Evolutionary conservation across 2,329 filamentous ascomycete species (phyloP).

Genomic region (Lasiodiplodia sp.): DNA sequence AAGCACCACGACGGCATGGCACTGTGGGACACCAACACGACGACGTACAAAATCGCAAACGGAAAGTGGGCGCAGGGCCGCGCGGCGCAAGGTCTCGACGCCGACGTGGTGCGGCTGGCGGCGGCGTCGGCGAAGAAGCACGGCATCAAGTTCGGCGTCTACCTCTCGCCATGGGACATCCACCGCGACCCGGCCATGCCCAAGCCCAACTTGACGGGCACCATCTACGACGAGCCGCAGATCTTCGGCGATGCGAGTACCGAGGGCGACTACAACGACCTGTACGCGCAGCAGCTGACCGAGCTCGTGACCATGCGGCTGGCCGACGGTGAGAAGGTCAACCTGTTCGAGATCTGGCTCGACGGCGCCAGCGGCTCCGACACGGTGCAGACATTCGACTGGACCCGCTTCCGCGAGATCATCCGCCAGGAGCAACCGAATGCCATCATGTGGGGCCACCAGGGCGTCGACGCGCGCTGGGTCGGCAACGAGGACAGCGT

Average conservation of each 20-base stretch:
- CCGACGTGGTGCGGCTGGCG: constrained; percentile 44
- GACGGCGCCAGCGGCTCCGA: constrained; percentile 34
- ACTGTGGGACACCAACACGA: constrained; percentile 46
- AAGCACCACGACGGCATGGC: constrained; percentile 50
- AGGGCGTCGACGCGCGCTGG: constrained; percentile 35
- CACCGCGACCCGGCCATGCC: constrained; percentile 48
- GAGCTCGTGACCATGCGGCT: constrained; percentile 31
- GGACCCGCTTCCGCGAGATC: constrained; percentile 32
- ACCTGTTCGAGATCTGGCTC: constrained; percentile 34
- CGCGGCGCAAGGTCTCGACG: constrained; percentile 36
- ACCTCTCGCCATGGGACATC: constrained; percentile 49
- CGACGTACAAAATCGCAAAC: constrained; percentile 45
- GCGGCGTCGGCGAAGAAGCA: constrained; percentile 43
- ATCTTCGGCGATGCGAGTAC: constrained; percentile 42
- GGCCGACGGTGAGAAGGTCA: constrained; percentile 19
- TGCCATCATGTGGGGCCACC: constrained; percentile 35
- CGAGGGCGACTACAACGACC: constrained; percentile 44
- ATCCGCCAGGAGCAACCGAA: constrained; percentile 33
- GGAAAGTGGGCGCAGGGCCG: constrained; percentile 43
- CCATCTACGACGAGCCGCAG: constrained; percentile 45
- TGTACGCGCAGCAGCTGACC: constrained; percentile 37
- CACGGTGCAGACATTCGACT: constrained; percentile 34
- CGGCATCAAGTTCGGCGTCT: constrained; percentile 46
- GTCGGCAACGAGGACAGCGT: constrained; percentile 34
- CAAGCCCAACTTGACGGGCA: constrained; percentile 41